These are phyloP conservation scores for Geotrichum siamense DNA, from an alignment of 1,139 yeast genomes.

Conservation along the genomic window DNA sequence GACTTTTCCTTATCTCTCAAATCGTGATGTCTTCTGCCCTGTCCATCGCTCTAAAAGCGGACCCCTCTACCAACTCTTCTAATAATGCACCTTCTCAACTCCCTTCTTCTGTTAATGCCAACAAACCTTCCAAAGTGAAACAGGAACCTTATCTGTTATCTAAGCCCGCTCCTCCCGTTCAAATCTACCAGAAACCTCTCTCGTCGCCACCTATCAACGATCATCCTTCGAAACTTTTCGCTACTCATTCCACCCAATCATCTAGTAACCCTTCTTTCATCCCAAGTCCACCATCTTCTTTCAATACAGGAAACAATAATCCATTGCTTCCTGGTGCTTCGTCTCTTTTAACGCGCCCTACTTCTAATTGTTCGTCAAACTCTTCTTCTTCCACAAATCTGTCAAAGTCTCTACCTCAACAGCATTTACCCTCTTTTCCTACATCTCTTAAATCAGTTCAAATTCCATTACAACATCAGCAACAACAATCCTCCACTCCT, in stretches of 20 bases:
- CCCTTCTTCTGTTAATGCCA: background rate
- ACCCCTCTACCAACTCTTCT: background rate
- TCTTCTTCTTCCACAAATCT: conserved; percentile 4
- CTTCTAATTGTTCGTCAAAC: conserved; percentile 6
- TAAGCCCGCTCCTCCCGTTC: conserved; percentile 2
- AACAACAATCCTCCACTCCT: background rate
- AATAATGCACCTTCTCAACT: background rate
- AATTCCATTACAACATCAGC: background rate
- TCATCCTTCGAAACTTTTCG: background rate
- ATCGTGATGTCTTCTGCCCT: conserved; percentile 1
- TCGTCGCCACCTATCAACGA: conserved; percentile 3
- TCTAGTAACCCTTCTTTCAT: background rate
- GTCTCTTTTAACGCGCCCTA: background rate
- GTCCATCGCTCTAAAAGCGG: conserved; percentile 1
- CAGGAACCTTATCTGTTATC: background rate
- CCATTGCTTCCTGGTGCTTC: background rate
- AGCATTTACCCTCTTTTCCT: conserved; percentile 9
- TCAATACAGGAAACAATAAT: conserved; percentile 1
- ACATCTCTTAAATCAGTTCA: conserved; percentile 4
- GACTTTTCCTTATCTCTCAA: too few species aligned
- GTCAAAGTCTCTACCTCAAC: conserved; percentile 7
- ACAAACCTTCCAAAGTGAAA: background rate
- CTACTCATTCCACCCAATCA: background rate
- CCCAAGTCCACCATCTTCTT: conserved; percentile 14
- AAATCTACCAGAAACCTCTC: conserved; percentile 9